phyloP scores from a whole-genome alignment of 805 yeast genomes.

The Candida stauntonica region DNA sequence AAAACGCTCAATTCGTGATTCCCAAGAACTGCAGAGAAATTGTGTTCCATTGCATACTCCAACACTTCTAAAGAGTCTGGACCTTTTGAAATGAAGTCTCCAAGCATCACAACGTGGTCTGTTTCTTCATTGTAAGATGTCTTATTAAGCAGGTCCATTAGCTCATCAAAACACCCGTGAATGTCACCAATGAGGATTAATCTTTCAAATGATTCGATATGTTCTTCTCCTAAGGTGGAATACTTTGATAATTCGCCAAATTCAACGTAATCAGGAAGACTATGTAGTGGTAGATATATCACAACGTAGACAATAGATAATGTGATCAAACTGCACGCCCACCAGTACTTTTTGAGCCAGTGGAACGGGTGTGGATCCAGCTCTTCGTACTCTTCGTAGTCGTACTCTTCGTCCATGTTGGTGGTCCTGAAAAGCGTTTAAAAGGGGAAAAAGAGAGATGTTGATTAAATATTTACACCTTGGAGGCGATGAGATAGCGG shows the following conservation, averaged over 20 bases:
- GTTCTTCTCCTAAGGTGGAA: background rate
- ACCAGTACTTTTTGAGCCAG: background rate
- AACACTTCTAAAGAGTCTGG: slow-evolving; percentile 66
- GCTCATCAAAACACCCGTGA: slow-evolving; percentile 68
- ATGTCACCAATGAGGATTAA: slow-evolving; percentile 79
- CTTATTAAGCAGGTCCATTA: slow-evolving; percentile 49
- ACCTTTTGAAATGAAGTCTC: slow-evolving; percentile 87
- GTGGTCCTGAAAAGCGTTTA: no score
- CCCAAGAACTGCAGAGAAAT: slow-evolving; percentile 75
- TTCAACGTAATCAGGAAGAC: slow-evolving; percentile 9
- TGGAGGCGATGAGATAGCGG: no score
- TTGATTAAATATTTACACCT: no score
- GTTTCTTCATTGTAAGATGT: slow-evolving; percentile 39
- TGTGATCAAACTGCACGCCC: background rate
- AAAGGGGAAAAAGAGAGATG: no score
- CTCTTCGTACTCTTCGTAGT: slow-evolving; percentile 11
- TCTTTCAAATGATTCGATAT: slow-evolving; percentile 29
- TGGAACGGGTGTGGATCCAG: slow-evolving; percentile 1
- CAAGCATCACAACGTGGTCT: slow-evolving; percentile 67
- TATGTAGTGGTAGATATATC: slow-evolving; percentile 6
- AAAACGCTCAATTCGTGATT: slow-evolving; percentile 81
- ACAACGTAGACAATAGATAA: slow-evolving; percentile 8
- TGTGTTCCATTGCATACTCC: slow-evolving; percentile 54
- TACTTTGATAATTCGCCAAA: slow-evolving; percentile 5
- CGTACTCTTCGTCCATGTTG: background rate